Percentiles rank a stretch among this genome's conserved stretches.
Evolutionary conservation across 352 stramenopile species (phyloP).

Genomic region (Globisporangium canariense): DNA sequence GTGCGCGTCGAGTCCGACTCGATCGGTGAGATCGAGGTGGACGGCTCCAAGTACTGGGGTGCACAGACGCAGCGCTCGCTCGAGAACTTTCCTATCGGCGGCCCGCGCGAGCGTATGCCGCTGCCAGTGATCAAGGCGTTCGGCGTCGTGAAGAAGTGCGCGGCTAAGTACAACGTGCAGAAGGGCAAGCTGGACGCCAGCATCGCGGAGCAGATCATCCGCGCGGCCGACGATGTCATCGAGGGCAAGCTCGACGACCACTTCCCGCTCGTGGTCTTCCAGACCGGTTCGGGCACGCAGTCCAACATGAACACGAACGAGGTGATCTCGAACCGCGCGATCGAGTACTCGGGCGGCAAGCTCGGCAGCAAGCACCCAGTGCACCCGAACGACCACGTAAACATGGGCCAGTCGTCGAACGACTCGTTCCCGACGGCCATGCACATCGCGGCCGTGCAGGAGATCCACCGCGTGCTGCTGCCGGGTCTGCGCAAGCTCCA

Average conservation of each 20-base stretch:
- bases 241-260: constrained; percentile 92
- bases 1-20: constrained; percentile 65
- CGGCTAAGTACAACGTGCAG: constrained; percentile 90
- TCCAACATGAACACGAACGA: constrained; percentile 83
- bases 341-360: constrained; percentile 44
- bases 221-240: constrained; percentile 92
- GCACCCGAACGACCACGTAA: constrained; percentile 97
- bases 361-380: constrained; percentile 60
- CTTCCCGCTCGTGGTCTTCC: constrained; percentile 90
- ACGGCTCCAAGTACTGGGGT: constrained; percentile 88
- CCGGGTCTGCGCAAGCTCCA: constrained; percentile 81
- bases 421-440: constrained; percentile 97
- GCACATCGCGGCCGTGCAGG: constrained; percentile 93
- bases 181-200: constrained; percentile 77
- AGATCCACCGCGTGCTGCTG: constrained; percentile 74
- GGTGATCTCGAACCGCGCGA: constrained; percentile 71
- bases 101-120: constrained; percentile 88
- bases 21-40: constrained; percentile 81
- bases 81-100: constrained; percentile 95
- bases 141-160: constrained; percentile 95
- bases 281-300: constrained; percentile 71
- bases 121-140: constrained; percentile 92
- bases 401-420: constrained; percentile 96
- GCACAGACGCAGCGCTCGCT: constrained; percentile 95
- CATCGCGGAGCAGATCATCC: constrained; percentile 89